A percentile compares a stretch with the other conserved stretches of the same genome.
phyloP scores from a whole-genome alignment of 179 eudicot genomes.

The Beta corolliflora region DNA sequence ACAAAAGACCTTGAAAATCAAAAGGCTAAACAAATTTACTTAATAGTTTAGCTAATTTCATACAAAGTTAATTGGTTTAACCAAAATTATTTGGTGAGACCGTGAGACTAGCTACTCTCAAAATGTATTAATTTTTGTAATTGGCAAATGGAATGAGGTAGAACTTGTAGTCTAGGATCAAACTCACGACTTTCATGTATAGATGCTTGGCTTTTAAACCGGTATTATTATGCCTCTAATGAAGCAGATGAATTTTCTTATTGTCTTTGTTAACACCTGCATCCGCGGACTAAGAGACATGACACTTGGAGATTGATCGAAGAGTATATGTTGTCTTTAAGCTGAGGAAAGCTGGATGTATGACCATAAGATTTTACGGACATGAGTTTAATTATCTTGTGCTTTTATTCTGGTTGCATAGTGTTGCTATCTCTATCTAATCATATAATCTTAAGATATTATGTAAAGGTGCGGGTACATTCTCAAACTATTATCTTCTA shows the following conservation, averaged over 20 bases:
- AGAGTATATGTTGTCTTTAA: not conserved
- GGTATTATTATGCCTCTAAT: not conserved
- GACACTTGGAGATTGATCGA: constrained; percentile 1
- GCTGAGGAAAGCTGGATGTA: not conserved
- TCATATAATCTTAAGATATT: not conserved
- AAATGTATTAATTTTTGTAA: no score
- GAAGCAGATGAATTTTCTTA: not conserved
- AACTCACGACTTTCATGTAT: not conserved
- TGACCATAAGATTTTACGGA: not conserved
- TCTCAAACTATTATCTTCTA: not conserved
- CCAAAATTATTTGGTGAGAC: no score
- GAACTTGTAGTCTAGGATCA: not conserved
- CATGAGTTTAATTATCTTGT: not conserved
- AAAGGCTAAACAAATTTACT: no score
- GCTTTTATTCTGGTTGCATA: not conserved
- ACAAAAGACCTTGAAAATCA: no score
- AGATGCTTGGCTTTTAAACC: not conserved
- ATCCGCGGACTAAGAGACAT: not conserved
- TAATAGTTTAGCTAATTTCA: no score
- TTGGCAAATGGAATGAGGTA: not conserved
- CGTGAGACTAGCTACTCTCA: no score
- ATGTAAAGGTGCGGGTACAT: not conserved
- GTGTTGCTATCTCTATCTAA: not conserved
- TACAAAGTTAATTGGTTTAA: no score
- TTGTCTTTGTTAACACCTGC: not conserved